Conservation (phyloP, 495 filamentous ascomycete species). For the Podospora australis region DNA sequence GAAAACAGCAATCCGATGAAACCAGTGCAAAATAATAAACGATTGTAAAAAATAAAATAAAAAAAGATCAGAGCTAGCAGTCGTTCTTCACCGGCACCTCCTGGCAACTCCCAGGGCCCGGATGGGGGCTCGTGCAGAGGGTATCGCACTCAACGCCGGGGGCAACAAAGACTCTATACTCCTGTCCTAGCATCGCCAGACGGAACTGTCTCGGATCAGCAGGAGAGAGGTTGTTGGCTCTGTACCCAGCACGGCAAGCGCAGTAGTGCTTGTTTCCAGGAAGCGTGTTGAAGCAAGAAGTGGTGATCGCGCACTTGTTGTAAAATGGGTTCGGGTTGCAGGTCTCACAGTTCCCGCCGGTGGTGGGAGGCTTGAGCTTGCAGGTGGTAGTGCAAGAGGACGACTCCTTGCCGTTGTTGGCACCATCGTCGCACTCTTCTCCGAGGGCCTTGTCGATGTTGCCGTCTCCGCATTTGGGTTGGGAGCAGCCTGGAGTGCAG, state of each 20-base stretch:
- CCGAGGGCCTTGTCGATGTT: slow-evolving; percentile 4
- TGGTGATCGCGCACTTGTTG: slow-evolving; percentile 24
- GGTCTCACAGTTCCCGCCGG: slow-evolving; percentile 4
- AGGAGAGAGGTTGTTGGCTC: slow-evolving; percentile 9
- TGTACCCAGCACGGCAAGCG: slow-evolving; percentile 19
- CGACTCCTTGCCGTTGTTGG: slow-evolving; percentile 13
- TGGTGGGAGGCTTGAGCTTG: neutral
- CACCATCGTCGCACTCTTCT: slow-evolving; percentile 20
- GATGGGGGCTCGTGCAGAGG: slow-evolving; percentile 13
- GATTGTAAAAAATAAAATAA: too few relatives aligned
- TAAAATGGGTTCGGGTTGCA: slow-evolving; percentile 21
- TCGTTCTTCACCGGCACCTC: slow-evolving; percentile 17
- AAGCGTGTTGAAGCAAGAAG: slow-evolving; percentile 13
- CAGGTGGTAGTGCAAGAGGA: slow-evolving; percentile 9
- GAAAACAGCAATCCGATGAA: too few relatives aligned
- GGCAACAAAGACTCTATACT: slow-evolving; percentile 18
- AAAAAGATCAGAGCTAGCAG: too few relatives aligned
- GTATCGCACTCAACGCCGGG: slow-evolving; percentile 18
- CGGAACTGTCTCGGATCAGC: slow-evolving; percentile 19
- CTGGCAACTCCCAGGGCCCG: slow-evolving; percentile 15
- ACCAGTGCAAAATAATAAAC: too few relatives aligned
- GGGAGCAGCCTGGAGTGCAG: neutral
- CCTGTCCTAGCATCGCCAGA: slow-evolving; percentile 15
- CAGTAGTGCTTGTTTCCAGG: slow-evolving; percentile 12
- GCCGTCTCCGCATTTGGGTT: slow-evolving; percentile 10